Conservation (phyloP, 257 asterid genomes). For the Rauvolfia tetraphylla region DNA sequence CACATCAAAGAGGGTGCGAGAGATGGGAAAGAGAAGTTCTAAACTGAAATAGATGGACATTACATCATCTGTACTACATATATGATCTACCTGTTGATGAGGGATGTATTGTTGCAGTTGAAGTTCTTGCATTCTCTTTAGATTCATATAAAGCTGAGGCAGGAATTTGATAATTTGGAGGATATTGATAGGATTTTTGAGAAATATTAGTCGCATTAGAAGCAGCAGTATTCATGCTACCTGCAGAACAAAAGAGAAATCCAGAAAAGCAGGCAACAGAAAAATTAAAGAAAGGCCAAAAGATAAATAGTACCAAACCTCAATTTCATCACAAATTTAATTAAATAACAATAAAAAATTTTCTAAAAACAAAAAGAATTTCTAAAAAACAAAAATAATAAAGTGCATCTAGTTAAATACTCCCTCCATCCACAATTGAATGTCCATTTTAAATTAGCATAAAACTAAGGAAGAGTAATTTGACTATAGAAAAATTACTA, state of each 20-base stretch:
- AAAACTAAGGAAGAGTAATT: too few relatives aligned
- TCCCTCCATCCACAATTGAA: too few relatives aligned
- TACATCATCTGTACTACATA: too few relatives aligned
- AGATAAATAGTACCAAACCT: background rate
- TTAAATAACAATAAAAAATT: too few relatives aligned
- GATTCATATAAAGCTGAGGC: slow-evolving; percentile 66
- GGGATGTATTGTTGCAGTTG: slow-evolving; percentile 31
- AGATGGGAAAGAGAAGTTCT: too few relatives aligned
- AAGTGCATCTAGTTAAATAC: background rate
- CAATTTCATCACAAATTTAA: background rate
- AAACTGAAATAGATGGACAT: too few relatives aligned
- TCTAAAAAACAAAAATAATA: background rate
- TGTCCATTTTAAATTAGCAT: too few relatives aligned
- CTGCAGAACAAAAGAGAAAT: slow-evolving; percentile 20
- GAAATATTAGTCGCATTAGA: slow-evolving; percentile 33
- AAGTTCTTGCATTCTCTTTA: slow-evolving; percentile 40
- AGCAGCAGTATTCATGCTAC: slow-evolving; percentile 28
- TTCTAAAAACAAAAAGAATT: too few relatives aligned
- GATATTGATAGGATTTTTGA: slow-evolving; percentile 48
- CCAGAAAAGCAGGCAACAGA: background rate
- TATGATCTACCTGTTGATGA: slow-evolving; percentile 23
- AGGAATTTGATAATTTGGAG: slow-evolving; percentile 60
- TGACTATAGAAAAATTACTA: too few relatives aligned
- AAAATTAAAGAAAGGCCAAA: background rate
- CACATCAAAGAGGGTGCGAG: too few relatives aligned